Evolutionary conservation across 495 filamentous ascomycete genomes (phyloP), one percentile per base, ranked within the genome.

Genomic region (Penicillium pulvis): DNA sequence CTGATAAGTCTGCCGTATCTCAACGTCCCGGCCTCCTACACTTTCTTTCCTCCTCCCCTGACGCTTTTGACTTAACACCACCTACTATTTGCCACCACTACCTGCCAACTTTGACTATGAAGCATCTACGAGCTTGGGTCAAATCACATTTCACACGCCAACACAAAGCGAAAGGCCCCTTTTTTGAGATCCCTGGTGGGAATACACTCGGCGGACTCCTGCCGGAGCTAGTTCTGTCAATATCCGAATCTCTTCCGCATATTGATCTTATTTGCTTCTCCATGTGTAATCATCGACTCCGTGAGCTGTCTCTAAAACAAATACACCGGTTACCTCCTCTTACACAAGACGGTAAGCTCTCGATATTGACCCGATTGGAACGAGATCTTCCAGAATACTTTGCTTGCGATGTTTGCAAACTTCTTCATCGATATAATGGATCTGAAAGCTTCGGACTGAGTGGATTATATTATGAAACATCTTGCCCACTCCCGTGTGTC

Each of bases 391-490:
- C 56, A 35, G 43, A 49, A 49, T 59, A 60, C 41, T 59, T 63
- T n/a, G 52, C 61, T 48, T 63, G 61, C 44, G 43, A 63, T 54
- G 30, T 50, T 43, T 60, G 49, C 43, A 36, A 60, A 42, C 3
- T 59, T 53, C 57, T 63, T 44, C 61, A 63, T 51, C 52, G 17
- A 30, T 63, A 63, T 53, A 57, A 60, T 46, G 61, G 61, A 36
- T 56, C 61, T 45, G 53, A 63, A 36, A 49, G 53, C 31, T 56
- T 63, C 30, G 52, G 61, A 44, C 28, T 56, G 5, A 53, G 33
- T 44, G 47, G 33, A 44, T 50, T 48, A n/a, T 11, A 2, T 24
- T 7, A 3, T 14, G 10, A 39, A 16, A 39, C 19, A 24, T 9
- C 1, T 33, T 23, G 1, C 43, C 17, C 17, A 24, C 23, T 46